A percentile compares a stretch with the other conserved stretches of the same genome.
phyloP scores from a whole-genome alignment of 2,329 filamentous ascomycete species.

The Colletotrichum sp. region DNA sequence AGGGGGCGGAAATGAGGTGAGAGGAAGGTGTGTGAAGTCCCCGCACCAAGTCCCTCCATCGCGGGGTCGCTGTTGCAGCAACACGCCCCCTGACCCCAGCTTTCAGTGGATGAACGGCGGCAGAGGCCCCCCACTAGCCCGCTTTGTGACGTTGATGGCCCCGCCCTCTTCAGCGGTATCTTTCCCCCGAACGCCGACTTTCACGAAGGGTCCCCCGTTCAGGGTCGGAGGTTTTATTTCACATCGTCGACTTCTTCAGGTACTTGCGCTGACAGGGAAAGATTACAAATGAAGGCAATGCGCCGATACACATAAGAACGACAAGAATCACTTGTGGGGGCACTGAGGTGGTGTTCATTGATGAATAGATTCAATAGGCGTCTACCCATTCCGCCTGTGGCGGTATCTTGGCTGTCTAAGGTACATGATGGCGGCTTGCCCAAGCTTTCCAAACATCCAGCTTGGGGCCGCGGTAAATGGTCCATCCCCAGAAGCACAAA shows the following conservation, averaged over 20 bases:
- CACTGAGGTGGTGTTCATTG: slow-evolving; percentile 11
- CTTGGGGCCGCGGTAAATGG: slow-evolving; percentile 26
- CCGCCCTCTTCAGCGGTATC: slow-evolving; percentile 10
- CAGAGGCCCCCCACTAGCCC: not conserved
- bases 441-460: slow-evolving; percentile 30
- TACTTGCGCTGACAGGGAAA: too few relatives aligned
- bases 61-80: slow-evolving; percentile 7
- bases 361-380: slow-evolving; percentile 58
- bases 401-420: slow-evolving; percentile 23
- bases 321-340: too few relatives aligned
- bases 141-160: slow-evolving; percentile 5
- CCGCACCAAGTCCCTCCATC: slow-evolving; percentile 11
- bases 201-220: not conserved
- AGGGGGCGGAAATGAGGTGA: not conserved
- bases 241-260: not conserved
- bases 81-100: not conserved
- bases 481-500: slow-evolving; percentile 9
- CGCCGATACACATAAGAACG: too few relatives aligned
- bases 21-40: slow-evolving; percentile 5
- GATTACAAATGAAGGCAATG: not conserved
- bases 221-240: not conserved
- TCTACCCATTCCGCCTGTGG: slow-evolving; percentile 43
- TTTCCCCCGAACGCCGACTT: slow-evolving; percentile 14
- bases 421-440: slow-evolving; percentile 34
- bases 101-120: not conserved